phyloP scores from a whole-genome alignment of 371 early-diverging fungal species.

The Mortierella sp. region DNA sequence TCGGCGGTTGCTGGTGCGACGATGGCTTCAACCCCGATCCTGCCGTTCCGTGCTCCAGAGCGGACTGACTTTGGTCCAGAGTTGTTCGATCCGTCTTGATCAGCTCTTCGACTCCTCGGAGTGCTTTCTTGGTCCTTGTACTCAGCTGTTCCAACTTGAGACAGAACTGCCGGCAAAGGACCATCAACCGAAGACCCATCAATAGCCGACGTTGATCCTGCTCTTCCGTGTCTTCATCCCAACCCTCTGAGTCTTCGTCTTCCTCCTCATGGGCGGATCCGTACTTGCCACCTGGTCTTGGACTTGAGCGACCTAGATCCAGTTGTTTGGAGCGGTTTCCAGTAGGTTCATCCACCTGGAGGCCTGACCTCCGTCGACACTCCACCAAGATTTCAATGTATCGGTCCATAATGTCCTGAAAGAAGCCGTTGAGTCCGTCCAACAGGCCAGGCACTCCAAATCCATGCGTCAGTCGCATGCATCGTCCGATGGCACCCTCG shows the following conservation, averaged over 20 bases:
- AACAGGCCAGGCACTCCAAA: conserved; percentile 67
- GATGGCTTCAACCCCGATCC: conserved; percentile 15
- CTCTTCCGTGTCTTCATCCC: conserved; percentile 53
- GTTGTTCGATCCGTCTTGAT: conserved; percentile 42
- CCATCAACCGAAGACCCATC: conserved; percentile 68
- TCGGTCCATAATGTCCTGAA: conserved; percentile 57
- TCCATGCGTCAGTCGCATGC: conserved; percentile 71
- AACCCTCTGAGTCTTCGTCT: conserved; percentile 55
- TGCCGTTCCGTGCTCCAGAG: conserved; percentile 9
- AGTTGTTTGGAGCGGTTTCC: background rate
- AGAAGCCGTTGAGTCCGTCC: conserved; percentile 62
- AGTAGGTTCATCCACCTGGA: conserved; percentile 20
- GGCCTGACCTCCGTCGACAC: conserved; percentile 44
- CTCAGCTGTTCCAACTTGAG: conserved; percentile 58
- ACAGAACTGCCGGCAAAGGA: conserved; percentile 59
- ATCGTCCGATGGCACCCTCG: conserved; percentile 61
- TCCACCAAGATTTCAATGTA: conserved; percentile 53
- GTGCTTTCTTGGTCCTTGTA: conserved; percentile 49
- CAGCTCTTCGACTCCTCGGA: conserved; percentile 53
- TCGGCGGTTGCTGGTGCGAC: conserved; percentile 32
- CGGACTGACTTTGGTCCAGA: background rate
- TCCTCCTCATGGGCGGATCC: conserved; percentile 35
- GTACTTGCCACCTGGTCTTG: conserved; percentile 11
- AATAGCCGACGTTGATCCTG: conserved; percentile 62
- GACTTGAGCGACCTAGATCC: background rate